Evolutionary conservation across 164 flowering plant genomes (phyloP).

Genomic region (Stephania cephalantha): DNA sequence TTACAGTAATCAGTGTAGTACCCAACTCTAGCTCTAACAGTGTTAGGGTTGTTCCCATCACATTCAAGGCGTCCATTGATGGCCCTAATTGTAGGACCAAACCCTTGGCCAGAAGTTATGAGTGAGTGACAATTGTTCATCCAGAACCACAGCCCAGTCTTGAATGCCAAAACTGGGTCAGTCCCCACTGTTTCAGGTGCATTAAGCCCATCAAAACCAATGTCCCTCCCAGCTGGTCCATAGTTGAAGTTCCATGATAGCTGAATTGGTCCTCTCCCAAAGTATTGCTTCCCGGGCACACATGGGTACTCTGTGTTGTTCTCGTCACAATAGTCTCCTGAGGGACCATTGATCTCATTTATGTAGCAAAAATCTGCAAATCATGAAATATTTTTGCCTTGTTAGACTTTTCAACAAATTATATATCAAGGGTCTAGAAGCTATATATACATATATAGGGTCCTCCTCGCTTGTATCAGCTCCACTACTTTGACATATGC

Average conservation of each 20-base stretch:
- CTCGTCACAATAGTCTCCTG: conserved; percentile 22
- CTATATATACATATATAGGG: too few species aligned
- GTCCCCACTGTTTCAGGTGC: conserved; percentile 32
- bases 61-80: conserved; percentile 33
- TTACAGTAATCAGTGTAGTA: conserved; percentile 26
- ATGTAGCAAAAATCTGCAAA: conserved; percentile 34
- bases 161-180: conserved; percentile 25
- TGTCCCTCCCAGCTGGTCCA: conserved; percentile 29
- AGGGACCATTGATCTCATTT: conserved; percentile 30
- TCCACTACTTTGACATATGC: too few species aligned
- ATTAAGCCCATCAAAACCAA: conserved; percentile 31
- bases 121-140: conserved; percentile 26
- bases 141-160: conserved; percentile 42
- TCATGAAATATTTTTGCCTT: too few species aligned
- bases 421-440: too few species aligned
- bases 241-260: conserved; percentile 42
- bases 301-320: conserved; percentile 28
- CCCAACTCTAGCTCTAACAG: conserved; percentile 19
- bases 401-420: too few species aligned
- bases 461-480: background rate
- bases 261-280: conserved; percentile 35
- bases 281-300: conserved; percentile 23
- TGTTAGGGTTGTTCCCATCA: conserved; percentile 11
- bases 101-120: conserved; percentile 31
- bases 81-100: conserved; percentile 35